A percentile compares a stretch with the other conserved stretches of the same genome.
phyloP scores from a whole-genome alignment of 371 early-diverging fungal species.

The Mortierella sp. region DNA sequence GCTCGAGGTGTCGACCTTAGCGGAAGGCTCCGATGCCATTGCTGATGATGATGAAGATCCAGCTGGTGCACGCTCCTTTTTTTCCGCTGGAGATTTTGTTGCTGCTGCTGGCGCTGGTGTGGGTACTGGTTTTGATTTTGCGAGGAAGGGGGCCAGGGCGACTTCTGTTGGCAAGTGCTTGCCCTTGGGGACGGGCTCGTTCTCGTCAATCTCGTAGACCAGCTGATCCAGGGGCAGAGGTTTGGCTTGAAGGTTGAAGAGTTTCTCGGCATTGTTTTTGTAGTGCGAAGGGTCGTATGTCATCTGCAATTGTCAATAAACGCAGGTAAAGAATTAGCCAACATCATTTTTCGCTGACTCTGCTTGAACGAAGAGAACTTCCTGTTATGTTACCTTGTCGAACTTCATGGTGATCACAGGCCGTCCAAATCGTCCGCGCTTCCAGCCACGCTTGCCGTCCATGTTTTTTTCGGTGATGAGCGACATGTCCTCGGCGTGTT shows the following conservation, averaged over 20 bases:
- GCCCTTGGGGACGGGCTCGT: slow-evolving; percentile 48
- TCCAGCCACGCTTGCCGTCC: slow-evolving; percentile 78
- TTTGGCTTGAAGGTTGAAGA: slow-evolving; percentile 61
- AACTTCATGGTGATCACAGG: slow-evolving; percentile 82
- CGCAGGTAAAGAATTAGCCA: not conserved
- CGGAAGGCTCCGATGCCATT: not conserved
- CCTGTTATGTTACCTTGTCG: slow-evolving; percentile 55
- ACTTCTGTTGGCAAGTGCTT: slow-evolving; percentile 47
- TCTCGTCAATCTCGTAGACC: slow-evolving; percentile 48
- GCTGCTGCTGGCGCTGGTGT: not conserved
- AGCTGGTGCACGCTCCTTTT: not conserved
- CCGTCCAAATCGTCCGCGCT: slow-evolving; percentile 81
- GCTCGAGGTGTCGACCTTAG: slow-evolving; percentile 18
- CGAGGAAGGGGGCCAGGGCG: slow-evolving; percentile 37
- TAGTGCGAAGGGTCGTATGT: slow-evolving; percentile 81
- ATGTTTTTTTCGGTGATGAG: slow-evolving; percentile 80
- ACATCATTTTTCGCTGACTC: not conserved
- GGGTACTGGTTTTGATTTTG: slow-evolving; percentile 7
- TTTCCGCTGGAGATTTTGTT: not conserved
- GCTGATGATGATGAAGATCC: not conserved
- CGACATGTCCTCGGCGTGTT: slow-evolving; percentile 76
- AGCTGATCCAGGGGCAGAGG: slow-evolving; percentile 45
- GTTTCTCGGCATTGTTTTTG: slow-evolving; percentile 77
- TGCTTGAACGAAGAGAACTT: not conserved
- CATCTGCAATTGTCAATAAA: slow-evolving; percentile 54